A percentile compares a stretch with the other conserved stretches of the same genome.
Conservation (phyloP, 352 stramenopile genomes). For the Pythium plurisporium region DNA sequence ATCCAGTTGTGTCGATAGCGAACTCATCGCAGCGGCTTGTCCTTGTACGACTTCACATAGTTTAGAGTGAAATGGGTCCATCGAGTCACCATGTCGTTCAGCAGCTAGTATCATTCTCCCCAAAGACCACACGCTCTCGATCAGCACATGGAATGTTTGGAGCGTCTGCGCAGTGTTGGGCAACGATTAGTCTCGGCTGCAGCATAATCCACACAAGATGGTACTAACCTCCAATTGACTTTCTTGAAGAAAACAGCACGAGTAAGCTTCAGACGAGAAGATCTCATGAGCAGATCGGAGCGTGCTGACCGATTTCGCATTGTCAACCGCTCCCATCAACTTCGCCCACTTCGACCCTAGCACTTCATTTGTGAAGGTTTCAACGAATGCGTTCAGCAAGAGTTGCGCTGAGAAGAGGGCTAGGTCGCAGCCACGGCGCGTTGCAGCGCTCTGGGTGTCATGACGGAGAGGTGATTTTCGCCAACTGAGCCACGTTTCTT, state of each 20-base stretch:
- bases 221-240: constrained; percentile 8
- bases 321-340: constrained; percentile 3
- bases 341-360: constrained; percentile 10
- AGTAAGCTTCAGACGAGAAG: background rate
- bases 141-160: background rate
- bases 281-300: constrained; percentile 11
- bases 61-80: constrained; percentile 14
- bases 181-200: background rate
- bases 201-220: background rate
- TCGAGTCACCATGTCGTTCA: background rate
- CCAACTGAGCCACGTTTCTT: constrained; percentile 25
- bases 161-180: background rate
- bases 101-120: constrained; percentile 13
- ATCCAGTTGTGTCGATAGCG: constrained; percentile 5
- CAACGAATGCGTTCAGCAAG: constrained; percentile 15
- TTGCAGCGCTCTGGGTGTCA: background rate
- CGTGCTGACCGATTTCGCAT: constrained; percentile 4
- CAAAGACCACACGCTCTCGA: constrained; percentile 16
- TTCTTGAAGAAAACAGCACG: constrained; percentile 21
- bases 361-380: constrained; percentile 18
- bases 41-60: background rate
- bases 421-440: constrained; percentile 13
- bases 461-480: constrained; percentile 10
- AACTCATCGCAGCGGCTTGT: background rate
- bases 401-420: constrained; percentile 13